phyloP scores from a whole-genome alignment of 192 early-diverging fungal species.

The Chytriomyces sp. region DNA sequence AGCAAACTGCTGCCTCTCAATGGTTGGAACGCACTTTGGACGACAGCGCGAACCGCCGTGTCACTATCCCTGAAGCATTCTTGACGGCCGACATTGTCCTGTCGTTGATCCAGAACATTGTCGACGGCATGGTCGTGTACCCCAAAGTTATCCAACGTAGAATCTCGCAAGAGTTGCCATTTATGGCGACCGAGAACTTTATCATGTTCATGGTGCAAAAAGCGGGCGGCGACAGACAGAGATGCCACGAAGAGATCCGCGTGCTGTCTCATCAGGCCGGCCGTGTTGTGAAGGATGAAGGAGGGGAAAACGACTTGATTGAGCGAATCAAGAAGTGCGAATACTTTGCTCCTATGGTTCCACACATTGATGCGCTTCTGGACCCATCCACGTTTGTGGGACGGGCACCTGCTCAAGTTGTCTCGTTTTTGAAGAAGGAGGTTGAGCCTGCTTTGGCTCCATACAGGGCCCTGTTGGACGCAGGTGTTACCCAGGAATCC shows the following conservation, averaged over 20 bases:
- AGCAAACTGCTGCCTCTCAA: slow-evolving; percentile 90
- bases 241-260: slow-evolving; percentile 96
- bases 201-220: slow-evolving; percentile 96
- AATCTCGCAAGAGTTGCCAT: slow-evolving; percentile 93
- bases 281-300: slow-evolving; percentile 86
- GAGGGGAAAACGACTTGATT: slow-evolving; percentile 94
- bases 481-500: slow-evolving; percentile 66
- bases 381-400: slow-evolving; percentile 93
- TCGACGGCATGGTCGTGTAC: slow-evolving; percentile 96
- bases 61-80: slow-evolving; percentile 95
- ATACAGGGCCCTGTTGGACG: slow-evolving; percentile 67
- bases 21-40: slow-evolving; percentile 98
- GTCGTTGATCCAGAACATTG: slow-evolving; percentile 94
- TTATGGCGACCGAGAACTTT: slow-evolving; percentile 99
- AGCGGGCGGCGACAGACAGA: slow-evolving; percentile 88
- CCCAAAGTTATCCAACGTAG: slow-evolving; percentile 90
- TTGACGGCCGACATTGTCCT: slow-evolving; percentile 96
- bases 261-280: slow-evolving; percentile 94
- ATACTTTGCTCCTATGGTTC: slow-evolving; percentile 89
- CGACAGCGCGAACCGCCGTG: slow-evolving; percentile 95
- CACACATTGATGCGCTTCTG: slow-evolving; percentile 70
- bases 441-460: slow-evolving; percentile 84
- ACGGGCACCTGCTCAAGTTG: slow-evolving; percentile 92
- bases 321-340: slow-evolving; percentile 77
- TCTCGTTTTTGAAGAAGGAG: slow-evolving; percentile 77